phyloP scores from a whole-genome alignment of 2,329 filamentous ascomycete genomes.

The Volutella citrinella region DNA sequence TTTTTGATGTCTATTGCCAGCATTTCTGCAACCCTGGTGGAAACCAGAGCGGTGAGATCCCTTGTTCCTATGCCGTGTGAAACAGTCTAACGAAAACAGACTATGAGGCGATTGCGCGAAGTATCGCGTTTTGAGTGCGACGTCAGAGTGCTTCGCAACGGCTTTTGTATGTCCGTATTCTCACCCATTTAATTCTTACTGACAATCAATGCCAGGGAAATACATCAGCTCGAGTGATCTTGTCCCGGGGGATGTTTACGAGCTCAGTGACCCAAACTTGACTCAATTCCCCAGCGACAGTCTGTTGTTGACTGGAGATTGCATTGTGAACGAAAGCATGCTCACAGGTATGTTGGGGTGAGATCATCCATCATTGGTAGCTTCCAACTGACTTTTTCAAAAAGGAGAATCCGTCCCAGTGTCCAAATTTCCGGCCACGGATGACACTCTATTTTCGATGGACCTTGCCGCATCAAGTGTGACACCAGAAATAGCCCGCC shows the following conservation, averaged over 20 bases:
- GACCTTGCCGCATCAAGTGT: slow-evolving; percentile 80
- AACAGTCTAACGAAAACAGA: too few relatives aligned
- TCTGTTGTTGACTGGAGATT: slow-evolving; percentile 86
- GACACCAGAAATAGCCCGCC: slow-evolving; percentile 76
- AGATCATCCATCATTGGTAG: too few relatives aligned
- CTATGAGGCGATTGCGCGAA: slow-evolving; percentile 85
- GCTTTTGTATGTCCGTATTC: slow-evolving; percentile 68
- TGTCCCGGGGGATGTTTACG: slow-evolving; percentile 93
- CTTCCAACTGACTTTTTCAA: too few relatives aligned
- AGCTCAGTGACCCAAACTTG: slow-evolving; percentile 89
- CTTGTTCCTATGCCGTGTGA: too few relatives aligned
- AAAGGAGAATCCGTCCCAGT: slow-evolving; percentile 95
- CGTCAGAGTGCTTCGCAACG: slow-evolving; percentile 86
- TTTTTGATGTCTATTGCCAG: slow-evolving; percentile 92
- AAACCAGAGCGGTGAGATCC: slow-evolving; percentile 79
- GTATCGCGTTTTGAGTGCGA: slow-evolving; percentile 96
- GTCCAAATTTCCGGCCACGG: slow-evolving; percentile 81
- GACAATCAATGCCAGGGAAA: slow-evolving; percentile 54
- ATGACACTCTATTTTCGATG: slow-evolving; percentile 73
- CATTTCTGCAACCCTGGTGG: slow-evolving; percentile 83
- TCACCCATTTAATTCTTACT: neutral
- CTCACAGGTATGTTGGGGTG: slow-evolving; percentile 66
- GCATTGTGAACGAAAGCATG: slow-evolving; percentile 99
- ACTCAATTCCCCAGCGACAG: slow-evolving; percentile 90
- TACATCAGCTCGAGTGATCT: slow-evolving; percentile 83